Evolutionary conservation across 2,329 filamentous ascomycete species (phyloP).

Genomic region (Diaporthe batatas): DNA sequence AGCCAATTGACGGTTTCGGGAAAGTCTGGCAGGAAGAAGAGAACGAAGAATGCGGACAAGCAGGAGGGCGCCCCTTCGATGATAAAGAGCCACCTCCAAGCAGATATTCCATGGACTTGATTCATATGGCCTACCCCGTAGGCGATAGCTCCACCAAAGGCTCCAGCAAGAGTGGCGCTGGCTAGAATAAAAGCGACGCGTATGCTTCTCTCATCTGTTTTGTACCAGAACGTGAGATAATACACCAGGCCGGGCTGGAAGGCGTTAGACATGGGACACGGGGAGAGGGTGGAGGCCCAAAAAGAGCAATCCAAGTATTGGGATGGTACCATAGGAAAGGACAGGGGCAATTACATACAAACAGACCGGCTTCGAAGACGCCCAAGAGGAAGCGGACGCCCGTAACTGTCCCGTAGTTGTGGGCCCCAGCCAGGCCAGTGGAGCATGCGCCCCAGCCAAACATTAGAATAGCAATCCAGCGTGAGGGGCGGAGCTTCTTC

Average conservation of each 20-base stretch:
- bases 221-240: slow-evolving; percentile 81
- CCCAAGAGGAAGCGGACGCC: slow-evolving; percentile 76
- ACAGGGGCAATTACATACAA: slow-evolving; percentile 48
- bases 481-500: slow-evolving; percentile 70
- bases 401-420: slow-evolving; percentile 72
- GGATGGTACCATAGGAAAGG: background rate
- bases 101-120: slow-evolving; percentile 65
- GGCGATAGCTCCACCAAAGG: slow-evolving; percentile 78
- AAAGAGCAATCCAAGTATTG: background rate
- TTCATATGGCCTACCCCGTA: slow-evolving; percentile 80
- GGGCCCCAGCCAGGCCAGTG: slow-evolving; percentile 74
- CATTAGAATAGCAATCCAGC: slow-evolving; percentile 75
- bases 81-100: slow-evolving; percentile 78
- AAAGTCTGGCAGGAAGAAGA: slow-evolving; percentile 73
- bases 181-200: slow-evolving; percentile 79
- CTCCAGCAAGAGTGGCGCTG: slow-evolving; percentile 76
- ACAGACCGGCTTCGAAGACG: slow-evolving; percentile 77
- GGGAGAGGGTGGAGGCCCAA: background rate
- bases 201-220: slow-evolving; percentile 75
- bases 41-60: slow-evolving; percentile 66
- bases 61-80: slow-evolving; percentile 58
- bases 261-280: slow-evolving; percentile 43
- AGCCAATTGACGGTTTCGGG: slow-evolving; percentile 76
- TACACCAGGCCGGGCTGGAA: slow-evolving; percentile 52
- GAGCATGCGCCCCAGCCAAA: slow-evolving; percentile 75